Percentiles rank a stretch among this genome's conserved stretches.
phyloP scores from a whole-genome alignment of 441 rosid genomes.

The Sinapis alba region DNA sequence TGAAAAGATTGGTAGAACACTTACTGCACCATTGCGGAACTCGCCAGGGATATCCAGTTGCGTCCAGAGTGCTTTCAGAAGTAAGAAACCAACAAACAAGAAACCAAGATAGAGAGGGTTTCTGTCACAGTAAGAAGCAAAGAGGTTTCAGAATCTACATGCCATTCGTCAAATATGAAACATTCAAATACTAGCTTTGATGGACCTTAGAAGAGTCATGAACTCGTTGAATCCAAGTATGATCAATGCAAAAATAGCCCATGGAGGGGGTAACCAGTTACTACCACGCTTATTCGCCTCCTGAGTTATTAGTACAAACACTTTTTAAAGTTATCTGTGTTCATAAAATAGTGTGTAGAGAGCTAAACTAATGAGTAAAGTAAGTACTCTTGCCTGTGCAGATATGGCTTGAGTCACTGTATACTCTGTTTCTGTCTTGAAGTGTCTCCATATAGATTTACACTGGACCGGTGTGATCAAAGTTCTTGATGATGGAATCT shows the following conservation, averaged over 20 bases:
- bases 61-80: slow-evolving; percentile 83
- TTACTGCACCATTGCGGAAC: slow-evolving; percentile 86
- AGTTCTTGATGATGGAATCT: slow-evolving; percentile 78
- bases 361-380: not conserved
- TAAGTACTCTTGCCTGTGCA: slow-evolving; percentile 74
- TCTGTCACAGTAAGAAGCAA: slow-evolving; percentile 46
- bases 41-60: slow-evolving; percentile 79
- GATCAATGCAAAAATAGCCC: slow-evolving; percentile 89
- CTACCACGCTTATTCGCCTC: slow-evolving; percentile 80
- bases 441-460: slow-evolving; percentile 94
- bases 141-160: slow-evolving; percentile 8
- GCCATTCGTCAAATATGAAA: not conserved
- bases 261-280: slow-evolving; percentile 99
- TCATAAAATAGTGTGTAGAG: no score
- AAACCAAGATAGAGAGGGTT: slow-evolving; percentile 77
- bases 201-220: slow-evolving; percentile 85
- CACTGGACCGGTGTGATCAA: slow-evolving; percentile 93
- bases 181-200: slow-evolving; percentile 7
- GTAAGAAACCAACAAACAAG: slow-evolving; percentile 72
- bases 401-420: slow-evolving; percentile 90
- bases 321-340: no score
- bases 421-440: slow-evolving; percentile 89
- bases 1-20: slow-evolving; percentile 38
- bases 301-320: no score
- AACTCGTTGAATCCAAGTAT: slow-evolving; percentile 93